Conservation (phyloP, 495 filamentous ascomycete species). For the Rusavskia elegans region DNA sequence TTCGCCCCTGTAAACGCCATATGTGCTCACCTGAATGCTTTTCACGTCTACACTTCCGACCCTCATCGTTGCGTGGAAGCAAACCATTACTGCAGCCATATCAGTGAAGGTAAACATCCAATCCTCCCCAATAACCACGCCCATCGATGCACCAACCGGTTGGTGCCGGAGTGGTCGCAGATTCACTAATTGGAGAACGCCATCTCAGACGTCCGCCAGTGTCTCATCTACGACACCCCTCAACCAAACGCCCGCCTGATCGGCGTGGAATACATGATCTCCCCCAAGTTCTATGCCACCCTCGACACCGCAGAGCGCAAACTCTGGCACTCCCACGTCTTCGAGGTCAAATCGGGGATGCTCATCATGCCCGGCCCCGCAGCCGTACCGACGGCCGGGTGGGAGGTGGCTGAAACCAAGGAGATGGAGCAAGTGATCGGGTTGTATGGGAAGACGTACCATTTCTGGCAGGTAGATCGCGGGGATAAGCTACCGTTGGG, state of each 20-base stretch:
- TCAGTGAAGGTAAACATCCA: constrained; percentile 41
- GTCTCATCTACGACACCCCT: constrained; percentile 67
- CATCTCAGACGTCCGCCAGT: constrained; percentile 50
- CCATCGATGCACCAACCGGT: too few relatives aligned
- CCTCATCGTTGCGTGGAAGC: constrained; percentile 53
- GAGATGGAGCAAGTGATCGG: constrained; percentile 61
- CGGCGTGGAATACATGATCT: constrained; percentile 90
- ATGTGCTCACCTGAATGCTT: constrained; percentile 76
- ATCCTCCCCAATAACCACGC: neutral
- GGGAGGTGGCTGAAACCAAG: constrained; percentile 61
- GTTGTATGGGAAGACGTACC: constrained; percentile 82
- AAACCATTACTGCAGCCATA: constrained; percentile 74
- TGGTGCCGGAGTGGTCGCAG: too few relatives aligned
- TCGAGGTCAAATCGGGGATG: constrained; percentile 78
- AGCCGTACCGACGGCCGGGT: constrained; percentile 34
- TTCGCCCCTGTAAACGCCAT: constrained; percentile 61
- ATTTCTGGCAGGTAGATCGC: constrained; percentile 77
- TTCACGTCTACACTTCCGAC: constrained; percentile 64
- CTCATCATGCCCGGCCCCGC: constrained; percentile 64
- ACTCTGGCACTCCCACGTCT: constrained; percentile 72
- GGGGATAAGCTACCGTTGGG: constrained; percentile 64
- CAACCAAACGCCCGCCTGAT: constrained; percentile 53
- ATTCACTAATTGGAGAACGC: too few relatives aligned
- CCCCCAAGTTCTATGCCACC: constrained; percentile 46
- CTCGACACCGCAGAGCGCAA: constrained; percentile 49